These are phyloP conservation scores for Amyloporia xantha DNA, from an alignment of 768 basidiomycete genomes.

Conservation along the genomic window DNA sequence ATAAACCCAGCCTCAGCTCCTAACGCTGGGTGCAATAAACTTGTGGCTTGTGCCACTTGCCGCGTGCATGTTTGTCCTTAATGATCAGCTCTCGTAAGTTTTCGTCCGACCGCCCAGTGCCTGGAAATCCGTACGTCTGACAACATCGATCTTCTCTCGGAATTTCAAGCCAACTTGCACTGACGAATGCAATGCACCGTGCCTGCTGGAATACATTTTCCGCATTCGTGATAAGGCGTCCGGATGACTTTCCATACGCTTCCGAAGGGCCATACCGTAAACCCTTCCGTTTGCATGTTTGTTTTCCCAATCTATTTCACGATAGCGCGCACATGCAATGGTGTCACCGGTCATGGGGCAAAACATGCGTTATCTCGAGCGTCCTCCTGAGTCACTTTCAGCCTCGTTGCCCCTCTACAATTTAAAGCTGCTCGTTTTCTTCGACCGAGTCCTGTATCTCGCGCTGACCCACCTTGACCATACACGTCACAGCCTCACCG, in stretches of 20 bases:
- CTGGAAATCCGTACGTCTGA: background rate
- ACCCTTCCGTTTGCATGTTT: constrained; percentile 2
- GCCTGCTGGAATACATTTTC: background rate
- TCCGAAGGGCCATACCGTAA: constrained; percentile 5
- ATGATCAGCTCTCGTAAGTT: background rate
- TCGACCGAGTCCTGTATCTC: background rate
- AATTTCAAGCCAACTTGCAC: background rate
- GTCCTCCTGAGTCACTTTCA: background rate
- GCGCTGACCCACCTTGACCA: background rate
- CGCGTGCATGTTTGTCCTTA: background rate
- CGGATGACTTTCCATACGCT: background rate
- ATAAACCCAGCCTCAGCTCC: background rate
- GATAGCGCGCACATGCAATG: background rate
- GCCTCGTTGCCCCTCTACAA: background rate
- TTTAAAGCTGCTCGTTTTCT: constrained; percentile 1
- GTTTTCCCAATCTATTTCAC: constrained; percentile 6
- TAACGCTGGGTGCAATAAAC: background rate
- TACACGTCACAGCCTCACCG: background rate
- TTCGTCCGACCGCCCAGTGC: background rate
- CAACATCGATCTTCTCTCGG: background rate
- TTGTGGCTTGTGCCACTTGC: background rate
- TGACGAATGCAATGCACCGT: constrained; percentile 1
- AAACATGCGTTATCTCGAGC: constrained; percentile 10
- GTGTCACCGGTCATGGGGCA: constrained; percentile 8
- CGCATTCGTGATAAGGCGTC: background rate